Conservation (phyloP, 2,329 filamentous ascomycete species). For the Helminthosporium solani region DNA sequence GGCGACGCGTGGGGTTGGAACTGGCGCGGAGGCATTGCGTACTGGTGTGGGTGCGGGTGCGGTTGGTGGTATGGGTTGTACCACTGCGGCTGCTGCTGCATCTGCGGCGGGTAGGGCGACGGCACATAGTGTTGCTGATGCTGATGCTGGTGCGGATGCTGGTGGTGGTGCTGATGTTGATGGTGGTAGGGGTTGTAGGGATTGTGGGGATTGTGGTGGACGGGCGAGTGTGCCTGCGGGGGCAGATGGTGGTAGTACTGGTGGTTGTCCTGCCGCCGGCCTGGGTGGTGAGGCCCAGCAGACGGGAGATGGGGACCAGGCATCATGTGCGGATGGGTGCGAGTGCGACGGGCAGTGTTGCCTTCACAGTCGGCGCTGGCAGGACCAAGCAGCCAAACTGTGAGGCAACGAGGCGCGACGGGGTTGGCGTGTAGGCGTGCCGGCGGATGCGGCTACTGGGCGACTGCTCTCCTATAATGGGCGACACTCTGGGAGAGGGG, state of each 20-base stretch:
- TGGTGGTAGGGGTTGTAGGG: slow-evolving; percentile 39
- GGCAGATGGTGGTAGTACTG: slow-evolving; percentile 38
- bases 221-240: slow-evolving; percentile 41
- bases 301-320: slow-evolving; percentile 58
- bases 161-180: slow-evolving; percentile 43
- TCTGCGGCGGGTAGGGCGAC: slow-evolving; percentile 40
- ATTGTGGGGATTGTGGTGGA: slow-evolving; percentile 42
- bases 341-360: slow-evolving; percentile 29
- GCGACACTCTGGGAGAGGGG: slow-evolving; percentile 7
- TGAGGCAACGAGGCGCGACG: slow-evolving; percentile 35
- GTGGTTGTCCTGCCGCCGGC: slow-evolving; percentile 45
- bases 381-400: slow-evolving; percentile 41
- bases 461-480: too few relatives aligned
- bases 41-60: slow-evolving; percentile 39
- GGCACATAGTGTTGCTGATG: slow-evolving; percentile 44
- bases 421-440: neutral
- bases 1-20: slow-evolving; percentile 45
- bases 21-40: slow-evolving; percentile 42
- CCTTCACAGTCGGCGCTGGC: slow-evolving; percentile 43
- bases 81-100: slow-evolving; percentile 42
- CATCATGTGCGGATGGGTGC: slow-evolving; percentile 70
- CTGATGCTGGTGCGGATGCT: slow-evolving; percentile 39
- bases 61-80: slow-evolving; percentile 43
- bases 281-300: slow-evolving; percentile 41
- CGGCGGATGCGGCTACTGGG: neutral